These are phyloP conservation scores for Bauhinia variegata DNA, from an alignment of 306 rosid species.

Conservation along the genomic window DNA sequence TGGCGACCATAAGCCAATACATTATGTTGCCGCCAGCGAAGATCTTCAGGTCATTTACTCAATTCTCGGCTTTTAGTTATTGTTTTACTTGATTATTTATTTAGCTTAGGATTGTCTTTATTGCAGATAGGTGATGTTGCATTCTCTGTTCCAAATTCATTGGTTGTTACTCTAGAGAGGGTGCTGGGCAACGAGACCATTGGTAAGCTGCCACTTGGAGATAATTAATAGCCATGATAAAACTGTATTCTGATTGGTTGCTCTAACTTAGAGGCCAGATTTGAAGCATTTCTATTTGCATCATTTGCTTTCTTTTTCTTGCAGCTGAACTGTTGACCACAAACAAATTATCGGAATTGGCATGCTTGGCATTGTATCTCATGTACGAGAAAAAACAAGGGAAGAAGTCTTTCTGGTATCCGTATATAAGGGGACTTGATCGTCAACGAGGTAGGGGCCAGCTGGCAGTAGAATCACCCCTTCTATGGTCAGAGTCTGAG, in stretches of 20 bases:
- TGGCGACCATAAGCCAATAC: slow-evolving; percentile 66
- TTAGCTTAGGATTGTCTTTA: slow-evolving; percentile 1
- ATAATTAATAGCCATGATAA: neutral
- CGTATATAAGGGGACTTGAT: slow-evolving; percentile 92
- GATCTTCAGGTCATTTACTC: slow-evolving; percentile 68
- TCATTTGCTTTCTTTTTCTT: slow-evolving; percentile 36
- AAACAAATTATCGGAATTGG: slow-evolving; percentile 93
- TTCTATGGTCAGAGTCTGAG: slow-evolving; percentile 90
- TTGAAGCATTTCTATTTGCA: slow-evolving; percentile 19
- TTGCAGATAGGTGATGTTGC: slow-evolving; percentile 90
- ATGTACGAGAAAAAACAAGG: slow-evolving; percentile 99
- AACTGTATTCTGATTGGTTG: neutral
- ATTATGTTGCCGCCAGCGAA: slow-evolving; percentile 87
- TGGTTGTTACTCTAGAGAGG: slow-evolving; percentile 91
- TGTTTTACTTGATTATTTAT: neutral
- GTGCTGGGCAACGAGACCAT: slow-evolving; percentile 91
- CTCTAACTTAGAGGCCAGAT: neutral
- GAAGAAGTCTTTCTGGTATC: slow-evolving; percentile 93
- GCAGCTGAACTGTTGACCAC: slow-evolving; percentile 97
- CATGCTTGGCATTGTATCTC: slow-evolving; percentile 95
- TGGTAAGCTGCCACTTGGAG: slow-evolving; percentile 54
- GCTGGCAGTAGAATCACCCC: slow-evolving; percentile 89
- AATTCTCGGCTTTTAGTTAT: neutral
- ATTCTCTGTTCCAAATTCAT: slow-evolving; percentile 79
- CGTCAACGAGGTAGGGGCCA: slow-evolving; percentile 97